phyloP scores from a whole-genome alignment of 495 filamentous ascomycete species.

The Penicillium atrosanguineum region DNA sequence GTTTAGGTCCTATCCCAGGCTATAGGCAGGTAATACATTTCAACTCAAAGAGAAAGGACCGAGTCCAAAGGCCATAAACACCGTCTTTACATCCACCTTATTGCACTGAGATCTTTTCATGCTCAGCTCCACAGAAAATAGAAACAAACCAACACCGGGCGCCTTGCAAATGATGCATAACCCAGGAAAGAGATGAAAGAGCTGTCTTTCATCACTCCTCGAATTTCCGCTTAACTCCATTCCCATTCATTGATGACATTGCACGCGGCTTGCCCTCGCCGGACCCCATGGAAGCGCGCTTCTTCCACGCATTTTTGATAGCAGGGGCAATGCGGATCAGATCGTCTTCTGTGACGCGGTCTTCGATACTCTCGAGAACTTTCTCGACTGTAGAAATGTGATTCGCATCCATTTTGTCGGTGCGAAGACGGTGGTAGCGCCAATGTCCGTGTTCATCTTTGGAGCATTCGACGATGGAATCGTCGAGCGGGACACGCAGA shows the following conservation, averaged over 20 bases:
- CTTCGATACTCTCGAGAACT: conserved; percentile 79
- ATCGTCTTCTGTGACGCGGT: conserved; percentile 65
- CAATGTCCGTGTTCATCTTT: conserved; percentile 70
- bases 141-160: conserved; percentile 11
- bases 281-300: conserved; percentile 34
- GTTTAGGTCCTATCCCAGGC: background rate
- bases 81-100: background rate
- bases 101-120: background rate
- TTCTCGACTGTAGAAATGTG: conserved; percentile 76
- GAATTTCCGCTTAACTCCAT: conserved; percentile 47
- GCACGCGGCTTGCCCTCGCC: conserved; percentile 23
- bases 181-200: conserved; percentile 6
- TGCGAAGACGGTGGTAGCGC: conserved; percentile 82
- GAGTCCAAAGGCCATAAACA: background rate
- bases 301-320: conserved; percentile 76
- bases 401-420: conserved; percentile 90
- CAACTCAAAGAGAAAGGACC: background rate
- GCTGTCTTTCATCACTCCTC: conserved; percentile 40
- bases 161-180: conserved; percentile 21
- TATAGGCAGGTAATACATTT: background rate
- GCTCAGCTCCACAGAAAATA: background rate
- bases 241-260: conserved; percentile 30
- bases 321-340: conserved; percentile 59
- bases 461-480: conserved; percentile 83
- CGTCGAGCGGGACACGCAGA: conserved; percentile 67